A percentile compares a stretch with the other conserved stretches of the same genome.
Conservation (phyloP, 176 grass and related monocot species). For the Thinopyrum elongatum region DNA sequence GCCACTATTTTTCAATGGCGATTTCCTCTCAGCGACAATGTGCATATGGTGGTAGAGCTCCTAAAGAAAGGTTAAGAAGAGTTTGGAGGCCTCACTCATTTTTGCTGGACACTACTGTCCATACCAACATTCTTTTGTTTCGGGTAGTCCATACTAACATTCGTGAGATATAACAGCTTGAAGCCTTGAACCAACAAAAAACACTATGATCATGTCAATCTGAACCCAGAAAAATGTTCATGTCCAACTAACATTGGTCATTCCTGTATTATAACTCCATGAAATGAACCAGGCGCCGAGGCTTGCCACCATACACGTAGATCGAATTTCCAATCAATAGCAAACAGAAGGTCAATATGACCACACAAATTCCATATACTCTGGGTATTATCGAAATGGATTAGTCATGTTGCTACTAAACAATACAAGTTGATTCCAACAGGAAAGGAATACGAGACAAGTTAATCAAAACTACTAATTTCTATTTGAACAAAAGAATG, state of each 20-base stretch:
- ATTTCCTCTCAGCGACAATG: neutral
- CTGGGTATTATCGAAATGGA: no score
- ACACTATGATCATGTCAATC: neutral
- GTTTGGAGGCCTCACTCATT: neutral
- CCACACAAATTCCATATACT: neutral
- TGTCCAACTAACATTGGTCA: neutral
- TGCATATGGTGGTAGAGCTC: neutral
- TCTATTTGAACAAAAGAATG: neutral
- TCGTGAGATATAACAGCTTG: no score
- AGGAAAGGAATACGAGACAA: neutral
- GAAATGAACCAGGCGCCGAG: neutral
- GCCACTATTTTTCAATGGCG: neutral
- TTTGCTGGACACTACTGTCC: neutral
- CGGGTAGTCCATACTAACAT: no score
- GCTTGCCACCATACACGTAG: neutral
- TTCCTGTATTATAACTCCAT: neutral
- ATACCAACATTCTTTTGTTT: no score
- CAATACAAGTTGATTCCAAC: neutral
- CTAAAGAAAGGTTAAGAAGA: neutral
- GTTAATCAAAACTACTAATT: neutral
- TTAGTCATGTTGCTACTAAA: no score
- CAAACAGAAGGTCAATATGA: neutral
- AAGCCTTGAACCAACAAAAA: neutral
- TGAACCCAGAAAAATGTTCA: neutral
- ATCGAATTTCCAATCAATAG: neutral